Percentiles rank a stretch among this genome's conserved stretches.
These are phyloP conservation scores for Chalciporus sphaerocephalus DNA, from an alignment of 768 basidiomycete species.

Conservation along the genomic window DNA sequence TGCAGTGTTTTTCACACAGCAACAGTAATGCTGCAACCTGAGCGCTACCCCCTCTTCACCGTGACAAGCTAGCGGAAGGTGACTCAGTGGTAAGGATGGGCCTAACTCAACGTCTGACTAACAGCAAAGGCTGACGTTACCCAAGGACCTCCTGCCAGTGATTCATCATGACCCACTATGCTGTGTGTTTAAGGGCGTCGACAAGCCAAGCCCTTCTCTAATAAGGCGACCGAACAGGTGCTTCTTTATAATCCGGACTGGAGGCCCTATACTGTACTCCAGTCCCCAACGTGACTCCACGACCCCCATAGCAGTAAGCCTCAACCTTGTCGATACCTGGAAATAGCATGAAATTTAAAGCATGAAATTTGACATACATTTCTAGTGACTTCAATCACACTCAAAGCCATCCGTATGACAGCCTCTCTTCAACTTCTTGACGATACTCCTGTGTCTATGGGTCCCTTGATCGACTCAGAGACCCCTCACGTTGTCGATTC, in stretches of 20 bases:
- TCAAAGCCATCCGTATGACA: neutral
- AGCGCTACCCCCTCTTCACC: neutral
- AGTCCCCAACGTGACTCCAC: neutral
- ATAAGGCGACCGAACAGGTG: neutral
- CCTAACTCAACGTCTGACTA: too few species aligned
- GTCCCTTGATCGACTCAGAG: slow-evolving; percentile 1
- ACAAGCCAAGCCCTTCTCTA: slow-evolving; percentile 12
- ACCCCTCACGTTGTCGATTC: slow-evolving; percentile 17
- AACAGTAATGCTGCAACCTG: too few species aligned
- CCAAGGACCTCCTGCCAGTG: neutral
- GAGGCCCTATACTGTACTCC: neutral
- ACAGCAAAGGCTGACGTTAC: neutral
- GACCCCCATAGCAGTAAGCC: slow-evolving; percentile 6
- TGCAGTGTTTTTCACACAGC: too few species aligned
- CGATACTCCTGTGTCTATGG: neutral
- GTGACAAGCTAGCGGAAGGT: neutral
- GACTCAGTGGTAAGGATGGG: too few species aligned
- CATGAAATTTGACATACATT: neutral
- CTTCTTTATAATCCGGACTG: slow-evolving; percentile 6
- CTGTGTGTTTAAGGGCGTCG: neutral
- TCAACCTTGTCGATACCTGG: neutral
- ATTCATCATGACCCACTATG: neutral
- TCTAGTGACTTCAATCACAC: slow-evolving; percentile 7
- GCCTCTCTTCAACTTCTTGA: neutral
- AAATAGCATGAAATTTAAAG: neutral